Percentiles rank a stretch among this genome's conserved stretches.
Evolutionary conservation across 1,284 basidiomycete genomes (phyloP).

Genomic region (Rhodotorula sp.): DNA sequence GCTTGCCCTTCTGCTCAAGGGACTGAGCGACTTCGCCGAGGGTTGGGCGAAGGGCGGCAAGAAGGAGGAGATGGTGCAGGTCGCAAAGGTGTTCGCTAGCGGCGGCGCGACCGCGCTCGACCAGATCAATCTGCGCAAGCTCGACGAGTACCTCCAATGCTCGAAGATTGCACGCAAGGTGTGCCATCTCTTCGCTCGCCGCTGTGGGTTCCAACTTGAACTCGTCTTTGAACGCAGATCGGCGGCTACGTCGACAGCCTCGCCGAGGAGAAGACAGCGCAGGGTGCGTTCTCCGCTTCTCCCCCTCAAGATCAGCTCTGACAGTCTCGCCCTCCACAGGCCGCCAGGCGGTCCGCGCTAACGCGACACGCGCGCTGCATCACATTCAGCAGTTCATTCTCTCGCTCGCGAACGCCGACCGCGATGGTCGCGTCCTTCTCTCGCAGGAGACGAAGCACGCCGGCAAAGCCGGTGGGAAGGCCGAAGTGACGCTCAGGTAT

Average conservation of each 20-base stretch:
- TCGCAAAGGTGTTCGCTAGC: constrained; percentile 66
- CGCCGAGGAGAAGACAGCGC: constrained; percentile 58
- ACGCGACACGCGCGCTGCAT: constrained; percentile 58
- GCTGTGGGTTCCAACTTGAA: not conserved
- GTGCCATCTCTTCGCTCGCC: not conserved
- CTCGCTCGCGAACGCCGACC: constrained; percentile 74
- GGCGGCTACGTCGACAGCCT: constrained; percentile 41
- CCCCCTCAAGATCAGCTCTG: not conserved
- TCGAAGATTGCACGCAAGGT: constrained; percentile 72
- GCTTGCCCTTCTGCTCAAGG: constrained; percentile 69
- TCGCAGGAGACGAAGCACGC: constrained; percentile 25
- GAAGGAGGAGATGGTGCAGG: constrained; percentile 64
- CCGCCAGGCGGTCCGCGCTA: constrained; percentile 64
- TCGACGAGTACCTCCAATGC: constrained; percentile 77
- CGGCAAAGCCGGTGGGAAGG: constrained; percentile 7
- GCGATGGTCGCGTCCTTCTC: constrained; percentile 63
- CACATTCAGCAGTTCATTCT: constrained; percentile 81
- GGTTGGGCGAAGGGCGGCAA: constrained; percentile 50
- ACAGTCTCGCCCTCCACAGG: constrained; percentile 2
- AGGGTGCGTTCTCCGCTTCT: constrained; percentile 46
- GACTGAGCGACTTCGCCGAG: constrained; percentile 63
- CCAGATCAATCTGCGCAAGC: constrained; percentile 57
- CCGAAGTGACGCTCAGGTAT: constrained; percentile 72
- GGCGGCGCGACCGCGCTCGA: constrained; percentile 58
- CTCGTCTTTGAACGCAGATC: constrained; percentile 44